Evolutionary conservation across 2,329 filamentous ascomycete genomes (phyloP).

Genomic region (Xylaria sp.): DNA sequence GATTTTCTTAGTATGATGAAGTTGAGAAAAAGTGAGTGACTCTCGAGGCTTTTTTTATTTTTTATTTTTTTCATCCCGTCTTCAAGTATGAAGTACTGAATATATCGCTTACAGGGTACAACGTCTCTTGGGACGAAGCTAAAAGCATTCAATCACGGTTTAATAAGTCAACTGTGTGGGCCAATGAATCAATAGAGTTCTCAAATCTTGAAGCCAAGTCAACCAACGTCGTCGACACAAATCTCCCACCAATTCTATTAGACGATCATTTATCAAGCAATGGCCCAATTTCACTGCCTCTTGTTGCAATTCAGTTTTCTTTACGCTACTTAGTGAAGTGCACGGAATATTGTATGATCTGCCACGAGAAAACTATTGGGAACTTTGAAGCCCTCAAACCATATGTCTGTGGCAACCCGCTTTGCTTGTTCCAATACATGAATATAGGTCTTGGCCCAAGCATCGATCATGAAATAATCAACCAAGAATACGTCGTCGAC

Average conservation of each 20-base stretch:
- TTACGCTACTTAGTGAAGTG: constrained; percentile 82
- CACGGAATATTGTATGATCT: constrained; percentile 88
- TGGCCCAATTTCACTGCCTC: constrained; percentile 60
- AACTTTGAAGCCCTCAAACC: constrained; percentile 79
- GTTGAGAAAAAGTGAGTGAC: constrained; percentile 58
- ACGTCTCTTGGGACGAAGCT: constrained; percentile 54
- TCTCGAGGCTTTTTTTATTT: background rate
- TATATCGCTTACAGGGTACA: background rate
- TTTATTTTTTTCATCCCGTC: background rate
- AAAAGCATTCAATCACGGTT: constrained; percentile 55
- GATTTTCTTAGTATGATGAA: constrained; percentile 72
- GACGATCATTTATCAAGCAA: constrained; percentile 50
- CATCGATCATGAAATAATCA: constrained; percentile 84
- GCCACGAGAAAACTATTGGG: constrained; percentile 74
- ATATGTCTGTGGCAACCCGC: constrained; percentile 77
- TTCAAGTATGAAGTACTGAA: constrained; percentile 9
- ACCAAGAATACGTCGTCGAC: constrained; percentile 85
- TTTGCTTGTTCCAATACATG: constrained; percentile 92
- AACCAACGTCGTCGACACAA: constrained; percentile 25
- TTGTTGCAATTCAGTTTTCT: constrained; percentile 77
- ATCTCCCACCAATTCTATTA: constrained; percentile 44
- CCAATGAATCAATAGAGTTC: constrained; percentile 25
- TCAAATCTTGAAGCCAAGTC: background rate
- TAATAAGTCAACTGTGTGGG: background rate
- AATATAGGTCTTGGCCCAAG: constrained; percentile 84